Evolutionary conservation across 2,329 filamentous ascomycete species (phyloP), one percentile per base, ranked within the genome.

Genomic region (Septoria petroselini): DNA sequence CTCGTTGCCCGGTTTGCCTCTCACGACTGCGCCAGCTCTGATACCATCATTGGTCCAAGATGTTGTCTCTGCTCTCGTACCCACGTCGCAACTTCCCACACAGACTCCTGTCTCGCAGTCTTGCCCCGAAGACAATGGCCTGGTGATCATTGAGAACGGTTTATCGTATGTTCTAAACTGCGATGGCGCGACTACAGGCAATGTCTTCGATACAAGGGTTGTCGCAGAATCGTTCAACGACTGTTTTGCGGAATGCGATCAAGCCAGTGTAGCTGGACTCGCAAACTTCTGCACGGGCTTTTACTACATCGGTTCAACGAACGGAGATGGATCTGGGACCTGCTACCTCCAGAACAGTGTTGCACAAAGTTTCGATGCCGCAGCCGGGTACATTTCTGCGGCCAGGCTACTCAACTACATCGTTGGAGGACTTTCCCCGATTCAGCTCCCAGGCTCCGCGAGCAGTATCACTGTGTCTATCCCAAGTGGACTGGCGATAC

Each of bases 211-310:
- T 6, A 40, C 52, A 9, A 38, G 17, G 9, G 8, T 39, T 1
- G 58, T 54, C 1, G 39, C 51, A 7, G 31, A 41, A 2, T 52
- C 53, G 1, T 60, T 61, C 53, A 60, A 60, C 35, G 56, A 62
- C 39, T 62, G 58, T 49, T 62, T 62, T 50, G 15, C 17, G 4
- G 50, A 51, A 8, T 58, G 60, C 23, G 54, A 60, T 33, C 52
- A 54, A 25, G 53, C 47, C 15, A 56, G 52, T 40, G 48, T 49
- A 12, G 21, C 17, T 7, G 48, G 46, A 1, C 55, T 53, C 3
- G 58, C 59, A 4, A 50, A 52, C 12, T 60, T 57, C 44, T 62
- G 60, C 31, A 62, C 58, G 4, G 57, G 53, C 15, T 62, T 61
- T 30, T 56, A 52, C 8, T 62, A 59, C 37, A 48, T 50, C 2